These are phyloP conservation scores for Vigna reflexopilosa DNA, from an alignment of 306 rosid species.

Conservation along the genomic window DNA sequence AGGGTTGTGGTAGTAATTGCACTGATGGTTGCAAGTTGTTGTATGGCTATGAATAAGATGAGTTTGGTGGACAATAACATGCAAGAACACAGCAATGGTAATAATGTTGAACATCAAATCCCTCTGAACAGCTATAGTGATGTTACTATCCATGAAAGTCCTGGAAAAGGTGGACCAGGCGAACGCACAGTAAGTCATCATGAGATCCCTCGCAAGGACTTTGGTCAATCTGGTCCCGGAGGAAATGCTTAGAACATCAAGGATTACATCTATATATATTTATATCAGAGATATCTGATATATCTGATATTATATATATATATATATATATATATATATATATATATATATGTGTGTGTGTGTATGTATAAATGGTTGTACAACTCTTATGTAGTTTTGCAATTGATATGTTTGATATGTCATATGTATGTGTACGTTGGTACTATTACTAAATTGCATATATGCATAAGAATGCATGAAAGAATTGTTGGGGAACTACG, in stretches of 20 bases:
- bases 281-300: too few species aligned
- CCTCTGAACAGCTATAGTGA: not conserved
- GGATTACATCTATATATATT: not conserved
- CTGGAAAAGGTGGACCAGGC: not conserved
- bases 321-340: too few species aligned
- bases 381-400: not conserved
- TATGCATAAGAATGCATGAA: not conserved
- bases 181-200: not conserved
- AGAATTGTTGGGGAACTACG: not conserved
- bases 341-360: not conserved
- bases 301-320: too few species aligned
- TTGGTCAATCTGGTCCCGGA: not conserved
- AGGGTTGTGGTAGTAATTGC: slow-evolving; percentile 39
- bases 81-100: not conserved
- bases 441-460: not conserved
- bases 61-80: not conserved
- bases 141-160: not conserved
- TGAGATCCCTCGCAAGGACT: not conserved
- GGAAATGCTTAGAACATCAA: not conserved
- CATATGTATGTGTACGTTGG: not conserved
- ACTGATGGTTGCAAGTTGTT: slow-evolving; percentile 34
- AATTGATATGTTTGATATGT: not conserved
- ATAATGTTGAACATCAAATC: not conserved
- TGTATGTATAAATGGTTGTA: not conserved
- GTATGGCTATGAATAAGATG: not conserved